Base-by-base conservation (phyloP, 139 green algal genomes). In the Chlorella sp. region DNA sequence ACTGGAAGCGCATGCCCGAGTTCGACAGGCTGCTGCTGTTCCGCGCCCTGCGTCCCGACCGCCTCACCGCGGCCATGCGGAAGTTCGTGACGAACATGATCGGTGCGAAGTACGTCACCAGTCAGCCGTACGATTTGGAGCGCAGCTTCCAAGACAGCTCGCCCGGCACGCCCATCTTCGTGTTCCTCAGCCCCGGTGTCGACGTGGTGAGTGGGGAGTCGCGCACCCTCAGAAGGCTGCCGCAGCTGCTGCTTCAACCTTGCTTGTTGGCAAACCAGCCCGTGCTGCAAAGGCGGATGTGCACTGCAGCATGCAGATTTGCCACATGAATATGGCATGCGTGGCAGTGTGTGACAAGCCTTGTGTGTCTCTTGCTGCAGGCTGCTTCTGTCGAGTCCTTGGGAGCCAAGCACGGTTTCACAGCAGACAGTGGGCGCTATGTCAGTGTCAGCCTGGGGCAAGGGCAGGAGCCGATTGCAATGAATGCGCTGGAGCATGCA, bases 1-100 rank as follows among this genome's bases (percentile, higher is more conserved):
- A 97, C 76, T 97, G 93, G 93, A 96, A 95, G 82, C 87, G 90
- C 50, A 91, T 95, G 86, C 82, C 87, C 30, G 88, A 93, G 71
- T 92, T 96, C 71, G 87, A 96, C 36, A 77, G 30, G 32, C 62
- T 66, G 64, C 63, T 77, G 50, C 29, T 69, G 20, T 63, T 92
- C 81, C 82, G 91, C 2, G 88, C 89, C 1, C 75, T 97, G 62
- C 86, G 93, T 1, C 91, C 93, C 4, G 93, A 97, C 85, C 80
- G 92, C 29, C 80, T 97, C 0, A 95, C 90, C 0, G 80, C 80
- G 2, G 93, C 92, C 32, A 93, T 97, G 85, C 63, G 73, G 20
- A 80, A 78, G 68, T 97, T 96, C 73, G 91, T 97, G 10, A 85
- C 83, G 17, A 82, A 77, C 77, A 86, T 86, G 33, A 85, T 97